Base-by-base conservation (phyloP, 352 stramenopile species). In the Globisporangium lucens region DNA sequence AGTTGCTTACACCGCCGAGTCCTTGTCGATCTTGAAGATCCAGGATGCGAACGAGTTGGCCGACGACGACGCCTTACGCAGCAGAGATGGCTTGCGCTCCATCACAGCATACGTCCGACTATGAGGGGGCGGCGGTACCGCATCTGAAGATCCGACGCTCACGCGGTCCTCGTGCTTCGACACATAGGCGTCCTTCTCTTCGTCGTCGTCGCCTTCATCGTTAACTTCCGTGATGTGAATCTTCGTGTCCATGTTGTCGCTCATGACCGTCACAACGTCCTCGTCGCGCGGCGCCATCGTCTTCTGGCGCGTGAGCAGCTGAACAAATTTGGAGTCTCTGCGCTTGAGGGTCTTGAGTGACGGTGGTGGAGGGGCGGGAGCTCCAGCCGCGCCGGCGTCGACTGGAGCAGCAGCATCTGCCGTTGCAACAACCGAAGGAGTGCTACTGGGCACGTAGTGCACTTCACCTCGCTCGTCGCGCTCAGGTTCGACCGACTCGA, bases 331-430 rank as follows among this genome's bases (percentile, higher is more conserved):
- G 13, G 68, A 71, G 56, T 83, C 78, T 29, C 65, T 75, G 15
- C 67, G 68, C 12, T 17, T 67, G 67, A 91, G 89, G 6, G 72
- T 75, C 35, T 61, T 67, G 33, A 27, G 66, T 69, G 35, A 51
- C 75, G 77, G 3, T 74, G 77, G 20, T 73, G 66, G 53, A 83
- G 60, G 29, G 74, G 78, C 58, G 88, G 76, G 36, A 73, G 63
- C 58, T 82, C 43, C 43, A 51, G 71, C 1, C 72, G 75, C 15
- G 73, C 63, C 8, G 81, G 65, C 63, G 76, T 77, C 69, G 84
- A 70, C 8, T 59, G 76, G 3, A 73, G 75, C 0, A 73, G 85
- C 9, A 80, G 66, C 68, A 71, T 75, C 71, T 80, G 43, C 49
- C 8, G 9, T 17, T 13, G 20, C 3, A 43, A 30, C 46, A 24